These are phyloP conservation scores for Passiflora organensis DNA, from an alignment of 345 rosid species.

Conservation along the genomic window DNA sequence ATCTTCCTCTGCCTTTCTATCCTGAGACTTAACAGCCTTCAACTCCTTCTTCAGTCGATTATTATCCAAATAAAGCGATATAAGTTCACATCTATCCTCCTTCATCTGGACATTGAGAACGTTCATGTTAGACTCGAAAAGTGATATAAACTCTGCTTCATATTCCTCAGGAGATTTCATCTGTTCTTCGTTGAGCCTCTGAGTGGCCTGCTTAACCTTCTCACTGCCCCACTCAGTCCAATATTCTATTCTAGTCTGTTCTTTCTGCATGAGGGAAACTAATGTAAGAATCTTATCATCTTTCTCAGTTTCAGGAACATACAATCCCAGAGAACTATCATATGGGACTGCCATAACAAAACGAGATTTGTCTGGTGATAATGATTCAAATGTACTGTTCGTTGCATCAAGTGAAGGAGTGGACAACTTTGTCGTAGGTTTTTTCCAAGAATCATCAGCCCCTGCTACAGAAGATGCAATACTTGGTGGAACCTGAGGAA, in stretches of 20 bases:
- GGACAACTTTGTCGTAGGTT: constrained; percentile 10
- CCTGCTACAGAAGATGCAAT: constrained; percentile 7
- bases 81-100: constrained; percentile 11
- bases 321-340: constrained; percentile 36
- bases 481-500: neutral
- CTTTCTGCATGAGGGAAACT: constrained; percentile 13
- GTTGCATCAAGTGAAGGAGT: constrained; percentile 20
- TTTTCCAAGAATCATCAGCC: constrained; percentile 15
- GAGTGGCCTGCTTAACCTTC: constrained; percentile 36
- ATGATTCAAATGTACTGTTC: constrained; percentile 17
- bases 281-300: constrained; percentile 28
- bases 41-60: constrained; percentile 20
- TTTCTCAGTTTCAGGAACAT: constrained; percentile 25
- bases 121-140: no score
- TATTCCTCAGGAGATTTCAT: constrained; percentile 29
- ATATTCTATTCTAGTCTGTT: constrained; percentile 18
- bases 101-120: no score
- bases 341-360: constrained; percentile 30
- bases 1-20: constrained; percentile 14
- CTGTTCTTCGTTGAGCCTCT: constrained; percentile 24
- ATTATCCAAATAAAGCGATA: constrained; percentile 20
- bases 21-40: constrained; percentile 20
- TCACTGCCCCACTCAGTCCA: constrained; percentile 37
- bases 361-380: constrained; percentile 14
- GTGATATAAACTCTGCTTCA: constrained; percentile 22